Percentiles rank a stretch among this genome's conserved stretches.
Conservation (phyloP, 129 eudicot species). For the Scalesia atractyloides region DNA sequence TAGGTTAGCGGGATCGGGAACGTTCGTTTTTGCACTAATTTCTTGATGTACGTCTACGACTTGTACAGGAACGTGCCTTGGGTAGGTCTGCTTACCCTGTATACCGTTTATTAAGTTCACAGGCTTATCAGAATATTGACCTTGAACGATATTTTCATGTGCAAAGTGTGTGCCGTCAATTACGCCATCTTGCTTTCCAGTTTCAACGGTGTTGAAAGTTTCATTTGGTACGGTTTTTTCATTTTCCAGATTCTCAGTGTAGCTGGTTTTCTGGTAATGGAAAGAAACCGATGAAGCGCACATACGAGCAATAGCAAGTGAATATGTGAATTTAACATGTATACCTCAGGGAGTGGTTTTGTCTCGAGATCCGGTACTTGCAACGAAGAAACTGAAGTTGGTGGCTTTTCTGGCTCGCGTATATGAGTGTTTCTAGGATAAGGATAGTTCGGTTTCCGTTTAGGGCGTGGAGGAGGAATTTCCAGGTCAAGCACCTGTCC, state of each 20-base stretch:
- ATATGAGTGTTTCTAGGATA: conserved; percentile 77
- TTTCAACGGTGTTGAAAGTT: conserved; percentile 51
- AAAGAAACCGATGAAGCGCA: conserved; percentile 22
- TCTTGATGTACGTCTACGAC: conserved; percentile 80
- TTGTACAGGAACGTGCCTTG: conserved; percentile 92
- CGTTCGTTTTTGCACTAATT: not conserved
- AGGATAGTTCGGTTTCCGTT: conserved; percentile 93
- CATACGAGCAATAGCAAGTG: not conserved
- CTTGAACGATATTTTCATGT: conserved; percentile 36
- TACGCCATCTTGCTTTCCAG: conserved; percentile 38
- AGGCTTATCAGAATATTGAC: conserved; percentile 20
- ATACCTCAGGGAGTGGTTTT: conserved; percentile 68
- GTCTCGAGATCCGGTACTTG: conserved; percentile 54
- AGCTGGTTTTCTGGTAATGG: conserved; percentile 43
- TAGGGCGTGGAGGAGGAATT: conserved; percentile 99
- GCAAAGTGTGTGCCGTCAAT: conserved; percentile 19
- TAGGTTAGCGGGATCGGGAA: not conserved
- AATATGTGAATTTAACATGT: not conserved
- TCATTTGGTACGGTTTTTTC: conserved; percentile 37
- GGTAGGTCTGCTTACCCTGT: conserved; percentile 48
- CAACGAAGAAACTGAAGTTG: conserved; percentile 42
- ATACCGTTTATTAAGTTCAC: conserved; percentile 32
- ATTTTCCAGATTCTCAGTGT: conserved; percentile 35
- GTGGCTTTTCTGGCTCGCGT: conserved; percentile 48
- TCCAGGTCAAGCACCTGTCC: conserved; percentile 84